These are phyloP conservation scores for Gleditsia sinensis DNA, from an alignment of 306 rosid genomes.

Conservation along the genomic window DNA sequence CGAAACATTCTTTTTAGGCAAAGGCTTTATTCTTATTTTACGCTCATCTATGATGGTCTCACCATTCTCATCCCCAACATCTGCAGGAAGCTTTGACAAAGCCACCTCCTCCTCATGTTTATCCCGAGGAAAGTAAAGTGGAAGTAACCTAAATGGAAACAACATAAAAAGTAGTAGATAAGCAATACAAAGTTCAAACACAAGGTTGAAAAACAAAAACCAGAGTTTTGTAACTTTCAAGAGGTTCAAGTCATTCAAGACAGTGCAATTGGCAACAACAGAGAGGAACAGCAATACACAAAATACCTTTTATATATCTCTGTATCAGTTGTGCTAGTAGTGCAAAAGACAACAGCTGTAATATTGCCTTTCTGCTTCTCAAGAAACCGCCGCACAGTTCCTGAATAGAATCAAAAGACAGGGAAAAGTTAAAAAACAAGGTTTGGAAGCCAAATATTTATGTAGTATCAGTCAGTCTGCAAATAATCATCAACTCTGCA, in stretches of 20 bases:
- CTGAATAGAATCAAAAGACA: constrained; percentile 47
- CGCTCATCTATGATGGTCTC: constrained; percentile 96
- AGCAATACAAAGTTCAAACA: not conserved
- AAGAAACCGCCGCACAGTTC: constrained; percentile 91
- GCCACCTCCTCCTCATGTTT: constrained; percentile 92
- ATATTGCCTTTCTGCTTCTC: constrained; percentile 87
- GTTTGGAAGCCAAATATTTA: constrained; percentile 14
- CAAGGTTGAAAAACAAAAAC: constrained; percentile 13
- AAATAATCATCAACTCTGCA: constrained; percentile 22
- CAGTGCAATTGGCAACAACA: constrained; percentile 17
- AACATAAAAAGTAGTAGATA: constrained; percentile 20
- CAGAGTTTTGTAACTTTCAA: not conserved
- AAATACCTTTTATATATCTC: constrained; percentile 92
- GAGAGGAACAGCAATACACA: constrained; percentile 1
- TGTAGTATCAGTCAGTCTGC: constrained; percentile 17
- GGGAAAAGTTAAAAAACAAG: constrained; percentile 16
- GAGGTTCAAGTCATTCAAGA: constrained; percentile 21
- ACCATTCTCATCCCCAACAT: constrained; percentile 99
- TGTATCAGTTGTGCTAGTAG: constrained; percentile 79
- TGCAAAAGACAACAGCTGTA: constrained; percentile 91
- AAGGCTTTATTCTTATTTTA: constrained; percentile 93
- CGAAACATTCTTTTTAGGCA: constrained; percentile 72
- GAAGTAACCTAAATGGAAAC: constrained; percentile 73
- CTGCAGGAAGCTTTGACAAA: constrained; percentile 89
- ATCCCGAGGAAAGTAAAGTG: constrained; percentile 97